Percentiles rank a stretch among this genome's conserved stretches.
Evolutionary conservation across 805 yeast species (phyloP).

Genomic region (Zygosaccharomyces bisporus): DNA sequence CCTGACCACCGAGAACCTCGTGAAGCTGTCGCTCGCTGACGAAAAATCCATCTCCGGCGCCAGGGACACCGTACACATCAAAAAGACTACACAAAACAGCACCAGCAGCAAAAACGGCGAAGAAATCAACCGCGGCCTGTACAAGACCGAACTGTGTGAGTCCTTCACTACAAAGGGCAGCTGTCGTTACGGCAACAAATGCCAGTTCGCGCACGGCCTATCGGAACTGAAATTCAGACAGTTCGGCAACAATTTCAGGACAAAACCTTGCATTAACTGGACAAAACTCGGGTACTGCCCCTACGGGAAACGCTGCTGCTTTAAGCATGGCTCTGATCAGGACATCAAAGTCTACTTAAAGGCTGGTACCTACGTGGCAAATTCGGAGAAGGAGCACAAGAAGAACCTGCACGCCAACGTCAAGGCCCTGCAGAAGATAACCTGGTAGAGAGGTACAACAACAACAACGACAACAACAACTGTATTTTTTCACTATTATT

Average conservation of each 20-base stretch:
- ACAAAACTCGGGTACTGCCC: conserved; percentile 74
- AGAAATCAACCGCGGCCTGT: conserved; percentile 56
- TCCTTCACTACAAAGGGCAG: conserved; percentile 63
- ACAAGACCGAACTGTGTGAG: conserved; percentile 87
- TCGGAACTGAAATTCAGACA: conserved; percentile 68
- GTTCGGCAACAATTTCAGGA: conserved; percentile 74
- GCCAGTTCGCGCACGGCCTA: conserved; percentile 92
- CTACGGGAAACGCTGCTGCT: conserved; percentile 88
- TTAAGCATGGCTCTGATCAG: conserved; percentile 63
- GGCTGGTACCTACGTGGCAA: conserved; percentile 19
- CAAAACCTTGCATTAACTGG: conserved; percentile 91
- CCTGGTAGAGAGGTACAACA: conserved; percentile 24
- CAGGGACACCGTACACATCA: conserved; percentile 6
- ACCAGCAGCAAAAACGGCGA: conserved; percentile 9
- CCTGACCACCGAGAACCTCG: conserved; percentile 32
- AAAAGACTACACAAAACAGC: conserved; percentile 9
- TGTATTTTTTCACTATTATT: not conserved
- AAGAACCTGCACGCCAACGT: conserved; percentile 33
- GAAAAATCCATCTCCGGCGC: conserved; percentile 4
- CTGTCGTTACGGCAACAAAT: conserved; percentile 87
- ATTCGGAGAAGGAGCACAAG: conserved; percentile 11
- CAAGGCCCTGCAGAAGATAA: conserved; percentile 31
- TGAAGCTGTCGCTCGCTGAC: conserved; percentile 19
- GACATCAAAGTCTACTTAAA: conserved; percentile 31
- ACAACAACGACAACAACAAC: not conserved